These are phyloP conservation scores for Grosmannia serpens DNA, from an alignment of 2,329 filamentous ascomycete genomes.

Conservation along the genomic window DNA sequence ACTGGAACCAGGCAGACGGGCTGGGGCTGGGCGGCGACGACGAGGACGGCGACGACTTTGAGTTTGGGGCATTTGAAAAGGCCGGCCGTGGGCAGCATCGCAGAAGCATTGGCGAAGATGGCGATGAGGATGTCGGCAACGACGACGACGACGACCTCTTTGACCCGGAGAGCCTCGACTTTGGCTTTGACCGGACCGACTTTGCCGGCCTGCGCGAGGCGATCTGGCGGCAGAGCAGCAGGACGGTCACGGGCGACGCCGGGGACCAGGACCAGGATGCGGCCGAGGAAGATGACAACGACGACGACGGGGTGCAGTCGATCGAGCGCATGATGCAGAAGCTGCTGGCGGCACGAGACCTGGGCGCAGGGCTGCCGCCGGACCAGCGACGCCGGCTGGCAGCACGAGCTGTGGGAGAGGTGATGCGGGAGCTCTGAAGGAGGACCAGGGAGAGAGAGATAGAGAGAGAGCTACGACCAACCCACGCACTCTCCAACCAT, in stretches of 20 bases:
- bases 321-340: constrained; percentile 53
- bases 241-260: neutral
- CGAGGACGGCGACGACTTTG: constrained; percentile 20
- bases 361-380: constrained; percentile 46
- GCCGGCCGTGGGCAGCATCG: constrained; percentile 15
- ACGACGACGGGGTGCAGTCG: constrained; percentile 40
- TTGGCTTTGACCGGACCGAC: constrained; percentile 40
- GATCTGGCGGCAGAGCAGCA: constrained; percentile 30
- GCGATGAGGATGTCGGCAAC: constrained; percentile 16
- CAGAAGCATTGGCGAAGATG: neutral
- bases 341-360: constrained; percentile 49
- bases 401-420: constrained; percentile 48
- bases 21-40: constrained; percentile 6
- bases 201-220: constrained; percentile 40
- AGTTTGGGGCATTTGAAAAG: constrained; percentile 22
- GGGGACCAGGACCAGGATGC: neutral
- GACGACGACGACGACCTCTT: constrained; percentile 22
- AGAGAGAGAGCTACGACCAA: neutral
- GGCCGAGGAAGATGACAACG: neutral
- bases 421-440: constrained; percentile 44
- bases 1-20: constrained; percentile 35
- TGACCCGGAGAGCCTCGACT: constrained; percentile 37
- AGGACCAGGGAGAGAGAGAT: neutral
- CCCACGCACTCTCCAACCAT: no score
- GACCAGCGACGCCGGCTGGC: constrained; percentile 50